These are phyloP conservation scores for Solanum chiquidenum DNA, from an alignment of 257 asterid genomes.

Conservation along the genomic window DNA sequence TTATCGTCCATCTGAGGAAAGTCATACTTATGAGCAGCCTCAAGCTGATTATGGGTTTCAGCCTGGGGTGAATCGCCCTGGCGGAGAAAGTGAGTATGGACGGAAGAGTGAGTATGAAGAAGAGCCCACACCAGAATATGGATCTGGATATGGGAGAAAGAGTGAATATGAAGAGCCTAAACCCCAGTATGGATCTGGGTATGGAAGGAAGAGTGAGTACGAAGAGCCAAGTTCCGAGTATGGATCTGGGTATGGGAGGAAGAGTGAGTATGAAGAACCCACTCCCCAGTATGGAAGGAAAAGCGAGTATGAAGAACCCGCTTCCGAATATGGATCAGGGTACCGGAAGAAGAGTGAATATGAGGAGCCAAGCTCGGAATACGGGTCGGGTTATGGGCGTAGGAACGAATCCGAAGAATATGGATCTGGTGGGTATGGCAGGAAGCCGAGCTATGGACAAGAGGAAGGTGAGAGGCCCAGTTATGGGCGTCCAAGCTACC, in stretches of 20 bases:
- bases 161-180: not conserved
- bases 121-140: slow-evolving; percentile 4
- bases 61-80: slow-evolving; percentile 29
- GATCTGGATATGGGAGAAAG: slow-evolving; percentile 20
- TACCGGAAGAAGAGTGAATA: slow-evolving; percentile 11
- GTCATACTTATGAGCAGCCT: slow-evolving; percentile 16
- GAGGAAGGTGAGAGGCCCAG: slow-evolving; percentile 6
- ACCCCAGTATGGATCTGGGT: slow-evolving; percentile 4
- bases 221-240: slow-evolving; percentile 5
- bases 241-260: slow-evolving; percentile 18
- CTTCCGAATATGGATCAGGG: slow-evolving; percentile 5
- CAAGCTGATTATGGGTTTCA: slow-evolving; percentile 33
- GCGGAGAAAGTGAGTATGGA: slow-evolving; percentile 7
- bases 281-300: slow-evolving; percentile 17
- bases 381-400: slow-evolving; percentile 5
- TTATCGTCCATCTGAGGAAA: slow-evolving; percentile 12
- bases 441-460: slow-evolving; percentile 15
- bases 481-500: slow-evolving; percentile 5
- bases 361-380: slow-evolving; percentile 11
- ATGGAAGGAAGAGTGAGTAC: slow-evolving; percentile 2
- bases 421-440: slow-evolving; percentile 15
- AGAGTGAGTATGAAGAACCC: slow-evolving; percentile 9
- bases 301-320: slow-evolving; percentile 10
- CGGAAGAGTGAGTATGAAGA: slow-evolving; percentile 15
- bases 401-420: not conserved